Evolutionary conservation across 2,329 filamentous ascomycete species (phyloP), one percentile per base, ranked within the genome.

Genomic region (Pleoardoris graminearum): DNA sequence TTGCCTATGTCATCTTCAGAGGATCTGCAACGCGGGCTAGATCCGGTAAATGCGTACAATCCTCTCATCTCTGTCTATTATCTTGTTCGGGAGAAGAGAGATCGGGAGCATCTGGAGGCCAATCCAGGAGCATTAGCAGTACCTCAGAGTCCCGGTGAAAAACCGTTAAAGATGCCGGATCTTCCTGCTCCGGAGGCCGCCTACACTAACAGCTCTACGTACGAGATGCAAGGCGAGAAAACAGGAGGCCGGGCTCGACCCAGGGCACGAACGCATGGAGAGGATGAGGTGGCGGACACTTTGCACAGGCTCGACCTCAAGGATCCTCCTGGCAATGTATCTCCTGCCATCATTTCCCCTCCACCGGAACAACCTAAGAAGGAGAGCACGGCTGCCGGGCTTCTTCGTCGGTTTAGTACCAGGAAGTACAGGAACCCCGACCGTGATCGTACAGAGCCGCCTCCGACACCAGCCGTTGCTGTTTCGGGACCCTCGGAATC

Each of bases 61-160:
- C 94, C 94, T 7, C 79, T 97, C 12, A 80, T 97, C 7, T 97
- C 94, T 1, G 87, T 99, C 12, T 99, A 99, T 74, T 96, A 96
- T 66, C 82, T 99, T 3, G 94, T 96, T n/a, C 87, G 85, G 61
- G 94, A 99, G 77, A 97, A 97, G 76, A 85, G 91, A 58, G 90
- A 95, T 44, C 85, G 90, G 30, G 92, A 97, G 65, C 75, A 78
- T 39, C 69, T 77, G 21, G 82, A 85, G 61, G 71, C 76, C 32
- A 86, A 85, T 54, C 83, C 86, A 43, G 83, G 85, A 19, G 82
- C 82, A 50, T 67, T 82, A 23, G 78, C 78, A 17, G 77, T 87
- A 66, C 83, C 83, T 14, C 79, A 80, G 32, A 76, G 79, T 37
- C 76, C 85, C 21, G 79, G 80, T 36, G 81, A 88, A 45, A 78